Evolutionary conservation across 2,329 filamentous ascomycete genomes (phyloP).

Genomic region (Furcasterigmium sp.): DNA sequence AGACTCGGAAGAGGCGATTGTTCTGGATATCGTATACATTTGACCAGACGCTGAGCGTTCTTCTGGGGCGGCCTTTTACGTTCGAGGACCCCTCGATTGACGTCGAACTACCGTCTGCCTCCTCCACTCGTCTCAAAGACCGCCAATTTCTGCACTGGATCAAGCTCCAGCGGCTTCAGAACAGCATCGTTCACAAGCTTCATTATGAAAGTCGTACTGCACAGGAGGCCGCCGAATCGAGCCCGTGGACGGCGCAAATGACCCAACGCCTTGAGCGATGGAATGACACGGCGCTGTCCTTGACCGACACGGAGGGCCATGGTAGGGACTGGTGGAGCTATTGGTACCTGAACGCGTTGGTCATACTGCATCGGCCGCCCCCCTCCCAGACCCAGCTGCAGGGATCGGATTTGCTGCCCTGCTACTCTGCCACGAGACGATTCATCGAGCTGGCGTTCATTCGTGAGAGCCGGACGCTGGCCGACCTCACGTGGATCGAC

Average conservation of each 20-base stretch:
- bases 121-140: conserved; percentile 3
- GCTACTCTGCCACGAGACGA: conserved; percentile 13
- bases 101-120: conserved; percentile 8
- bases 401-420: conserved; percentile 3
- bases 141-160: conserved; percentile 15
- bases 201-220: too few species aligned
- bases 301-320: too few species aligned
- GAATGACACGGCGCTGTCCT: too few species aligned
- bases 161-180: conserved; percentile 14
- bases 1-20: conserved; percentile 10
- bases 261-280: too few species aligned
- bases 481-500: conserved; percentile 16
- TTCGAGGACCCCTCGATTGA: too few species aligned
- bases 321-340: conserved; percentile 14
- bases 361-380: conserved; percentile 14
- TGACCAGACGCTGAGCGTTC: too few species aligned
- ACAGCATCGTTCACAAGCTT: conserved; percentile 9
- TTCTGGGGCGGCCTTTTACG: too few species aligned
- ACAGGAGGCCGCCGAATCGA: too few species aligned
- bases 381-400: conserved; percentile 6
- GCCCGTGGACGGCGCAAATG: too few species aligned
- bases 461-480: conserved; percentile 9
- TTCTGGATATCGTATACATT: too few species aligned
- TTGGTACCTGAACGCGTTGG: conserved; percentile 15
- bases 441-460: conserved; percentile 16